Base-by-base conservation (phyloP, 305 asterid species). In the Fraxinus sp. region DNA sequence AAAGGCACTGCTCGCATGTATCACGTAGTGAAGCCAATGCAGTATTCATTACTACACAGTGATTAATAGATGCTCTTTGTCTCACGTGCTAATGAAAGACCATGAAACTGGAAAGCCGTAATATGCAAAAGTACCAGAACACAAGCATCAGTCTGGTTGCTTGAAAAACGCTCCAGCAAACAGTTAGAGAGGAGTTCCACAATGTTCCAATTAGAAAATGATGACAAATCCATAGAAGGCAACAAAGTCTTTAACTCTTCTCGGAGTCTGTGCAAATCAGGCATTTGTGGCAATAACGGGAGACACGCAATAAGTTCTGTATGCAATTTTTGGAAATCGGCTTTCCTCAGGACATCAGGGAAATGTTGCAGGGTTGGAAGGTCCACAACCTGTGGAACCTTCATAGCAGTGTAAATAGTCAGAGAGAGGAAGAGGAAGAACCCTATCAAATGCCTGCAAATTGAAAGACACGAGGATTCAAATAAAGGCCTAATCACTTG, bases 161-260 rank as follows among this genome's bases (percentile, higher is more conserved):
- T 85, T 76, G 92, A 90, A 86, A 96, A 89, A 59, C 90, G 88
- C 86, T 89, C 96, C 10, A 98, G 98, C 81, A 96, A 86, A 83
- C 98, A 95, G 80, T 92, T 96, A n/a, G 91, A 85, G 84, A 96
- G 91, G 85, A 90, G 92, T 84, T 96, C 94, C 84, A 89, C 80
- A 74, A 94, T 83, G 83, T 91, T 97, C 98, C 97, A 94, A 80
- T 88, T 93, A 66, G 98, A 92, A 77, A 90, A 84, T 68, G 97
- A 90, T n/a, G 90, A 86, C 81, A 83, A 84, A 79, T 91, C 90
- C 88, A 92, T 86, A 39, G 91, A 91, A 82, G 86, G 85, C 80
- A 90, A 70, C 78, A 95, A 89, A 43, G 91, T 87, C 80, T 77
- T 87, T 84, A 92, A 81, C 71, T 91, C 98, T 79, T 90, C 92